A percentile compares a stretch with the other conserved stretches of the same genome.
These are phyloP conservation scores for Solanum gracilifrons DNA, from an alignment of 257 asterid species.

Conservation along the genomic window DNA sequence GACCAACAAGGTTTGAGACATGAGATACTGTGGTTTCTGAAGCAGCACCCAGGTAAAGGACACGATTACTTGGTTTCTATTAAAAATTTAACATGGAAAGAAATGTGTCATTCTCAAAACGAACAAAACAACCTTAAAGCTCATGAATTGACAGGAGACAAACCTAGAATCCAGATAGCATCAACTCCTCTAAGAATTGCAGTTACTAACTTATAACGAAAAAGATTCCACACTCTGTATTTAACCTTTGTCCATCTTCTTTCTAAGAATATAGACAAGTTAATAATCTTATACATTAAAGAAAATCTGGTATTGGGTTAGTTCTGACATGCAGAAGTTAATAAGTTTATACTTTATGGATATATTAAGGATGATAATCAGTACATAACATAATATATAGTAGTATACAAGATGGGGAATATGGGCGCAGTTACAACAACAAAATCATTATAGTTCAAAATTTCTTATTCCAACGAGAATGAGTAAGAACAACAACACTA, in stretches of 20 bases:
- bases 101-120: too few species aligned
- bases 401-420: background rate
- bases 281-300: background rate
- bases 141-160: too few species aligned
- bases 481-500: background rate
- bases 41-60: too few species aligned
- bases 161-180: slow-evolving; percentile 48
- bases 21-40: too few species aligned
- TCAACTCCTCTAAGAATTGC: slow-evolving; percentile 89
- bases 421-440: background rate
- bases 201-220: slow-evolving; percentile 95
- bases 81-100: too few species aligned
- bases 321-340: background rate
- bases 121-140: too few species aligned
- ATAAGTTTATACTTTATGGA: background rate
- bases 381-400: background rate
- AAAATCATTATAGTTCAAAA: background rate
- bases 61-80: too few species aligned
- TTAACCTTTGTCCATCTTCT: slow-evolving; percentile 74
- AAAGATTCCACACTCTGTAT: slow-evolving; percentile 94
- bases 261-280: slow-evolving; percentile 18
- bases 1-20: too few species aligned
- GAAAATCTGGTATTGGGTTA: background rate
- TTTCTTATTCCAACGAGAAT: background rate
- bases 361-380: too few species aligned